phyloP scores from a whole-genome alignment of 768 basidiomycete species.

The Lepiota brunneoincarnata region DNA sequence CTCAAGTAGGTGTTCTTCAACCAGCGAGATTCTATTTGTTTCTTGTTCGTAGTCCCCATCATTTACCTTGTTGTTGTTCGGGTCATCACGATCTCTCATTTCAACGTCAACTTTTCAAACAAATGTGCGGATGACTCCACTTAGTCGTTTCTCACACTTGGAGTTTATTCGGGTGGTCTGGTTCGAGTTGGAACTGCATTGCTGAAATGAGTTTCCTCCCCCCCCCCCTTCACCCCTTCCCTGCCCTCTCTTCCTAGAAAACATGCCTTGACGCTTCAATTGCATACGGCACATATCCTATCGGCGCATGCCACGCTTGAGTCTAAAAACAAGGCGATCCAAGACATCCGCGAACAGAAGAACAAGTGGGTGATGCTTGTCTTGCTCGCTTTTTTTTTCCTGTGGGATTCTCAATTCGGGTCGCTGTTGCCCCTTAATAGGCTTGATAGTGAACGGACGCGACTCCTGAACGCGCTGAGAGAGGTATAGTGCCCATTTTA shows the following conservation, averaged over 20 bases:
- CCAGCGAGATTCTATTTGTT: neutral
- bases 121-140: no score
- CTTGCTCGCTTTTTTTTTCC: neutral
- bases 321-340: slow-evolving; percentile 73
- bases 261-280: slow-evolving; percentile 78
- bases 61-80: neutral
- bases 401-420: neutral
- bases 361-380: slow-evolving; percentile 56
- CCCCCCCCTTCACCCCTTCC: no score
- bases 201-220: neutral
- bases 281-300: slow-evolving; percentile 85
- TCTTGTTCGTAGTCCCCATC: neutral
- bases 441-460: slow-evolving; percentile 73
- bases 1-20: slow-evolving; percentile 70
- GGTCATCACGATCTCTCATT: neutral
- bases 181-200: neutral
- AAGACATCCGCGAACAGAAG: slow-evolving; percentile 81
- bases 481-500: slow-evolving; percentile 44
- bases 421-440: slow-evolving; percentile 30
- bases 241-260: no score
- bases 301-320: slow-evolving; percentile 80
- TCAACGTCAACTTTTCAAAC: neutral
- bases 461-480: slow-evolving; percentile 63
- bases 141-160: neutral
- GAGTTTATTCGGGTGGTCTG: neutral